Conservation (phyloP, 2,329 filamentous ascomycete genomes). For the Phaeoacremonium minimum region DNA sequence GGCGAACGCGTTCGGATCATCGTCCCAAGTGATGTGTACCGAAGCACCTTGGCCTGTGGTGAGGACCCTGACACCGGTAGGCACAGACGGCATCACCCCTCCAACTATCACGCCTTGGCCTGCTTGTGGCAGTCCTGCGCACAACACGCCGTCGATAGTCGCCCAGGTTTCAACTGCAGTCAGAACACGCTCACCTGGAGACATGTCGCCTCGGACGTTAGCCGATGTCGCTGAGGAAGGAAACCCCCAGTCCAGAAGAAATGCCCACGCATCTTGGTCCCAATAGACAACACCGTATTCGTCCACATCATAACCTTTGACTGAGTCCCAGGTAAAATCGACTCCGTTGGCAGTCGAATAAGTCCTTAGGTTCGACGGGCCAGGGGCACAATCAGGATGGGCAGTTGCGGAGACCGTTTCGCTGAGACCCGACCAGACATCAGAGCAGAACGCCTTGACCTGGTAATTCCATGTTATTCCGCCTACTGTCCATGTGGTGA, state of each 20-base stretch:
- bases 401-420: no score
- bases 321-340: background rate
- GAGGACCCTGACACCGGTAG: background rate
- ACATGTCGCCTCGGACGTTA: background rate
- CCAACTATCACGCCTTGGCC: background rate
- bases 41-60: background rate
- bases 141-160: background rate
- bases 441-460: no score
- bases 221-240: background rate
- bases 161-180: conserved; percentile 1
- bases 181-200: no score
- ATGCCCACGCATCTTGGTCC: background rate
- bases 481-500: no score
- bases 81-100: background rate
- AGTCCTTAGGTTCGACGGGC: no score
- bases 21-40: background rate
- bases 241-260: background rate
- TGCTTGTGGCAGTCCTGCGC: no score
- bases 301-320: background rate
- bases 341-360: no score
- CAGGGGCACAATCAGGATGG: no score
- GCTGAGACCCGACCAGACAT: no score
- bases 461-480: no score
- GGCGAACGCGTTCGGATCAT: background rate
- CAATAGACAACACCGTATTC: background rate